phyloP scores from a whole-genome alignment of 2,329 filamentous ascomycete genomes.

The Fusarium brevicatenulatum region DNA sequence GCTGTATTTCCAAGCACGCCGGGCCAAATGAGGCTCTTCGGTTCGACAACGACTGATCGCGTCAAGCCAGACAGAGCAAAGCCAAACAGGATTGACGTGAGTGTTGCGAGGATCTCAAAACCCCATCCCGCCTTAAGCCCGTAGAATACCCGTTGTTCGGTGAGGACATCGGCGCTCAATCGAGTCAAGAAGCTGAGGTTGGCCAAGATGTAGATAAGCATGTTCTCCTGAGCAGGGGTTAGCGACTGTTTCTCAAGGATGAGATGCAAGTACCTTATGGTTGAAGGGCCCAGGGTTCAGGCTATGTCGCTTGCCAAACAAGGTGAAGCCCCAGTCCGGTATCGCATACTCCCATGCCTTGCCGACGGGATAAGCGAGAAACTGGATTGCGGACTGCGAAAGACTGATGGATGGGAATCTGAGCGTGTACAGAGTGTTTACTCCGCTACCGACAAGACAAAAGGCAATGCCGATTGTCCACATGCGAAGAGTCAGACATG shows the following conservation, averaged over 20 bases:
- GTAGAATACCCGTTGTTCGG: slow-evolving; percentile 54
- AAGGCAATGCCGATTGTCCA: slow-evolving; percentile 53
- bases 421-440: slow-evolving; percentile 57
- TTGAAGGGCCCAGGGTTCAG: slow-evolving; percentile 55
- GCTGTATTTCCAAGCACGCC: slow-evolving; percentile 60
- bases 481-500: slow-evolving; percentile 52
- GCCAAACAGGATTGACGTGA: slow-evolving; percentile 62
- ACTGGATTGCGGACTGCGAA: slow-evolving; percentile 52
- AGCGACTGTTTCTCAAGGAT: fast-evolving
- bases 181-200: slow-evolving; percentile 60
- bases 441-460: slow-evolving; percentile 50
- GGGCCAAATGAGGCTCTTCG: slow-evolving; percentile 63
- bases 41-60: slow-evolving; percentile 57
- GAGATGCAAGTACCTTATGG: slow-evolving; percentile 44
- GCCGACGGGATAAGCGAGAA: slow-evolving; percentile 57
- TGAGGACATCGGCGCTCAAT: slow-evolving; percentile 49
- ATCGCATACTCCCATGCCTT: slow-evolving; percentile 50
- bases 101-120: slow-evolving; percentile 60
- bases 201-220: slow-evolving; percentile 65
- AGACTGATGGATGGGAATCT: slow-evolving; percentile 48
- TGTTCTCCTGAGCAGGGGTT: slow-evolving; percentile 54
- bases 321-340: slow-evolving; percentile 45
- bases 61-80: slow-evolving; percentile 61
- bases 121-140: slow-evolving; percentile 56
- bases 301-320: slow-evolving; percentile 41